Evolutionary conservation across 495 filamentous ascomycete genomes (phyloP).

Genomic region (Aspergillus indologenus): DNA sequence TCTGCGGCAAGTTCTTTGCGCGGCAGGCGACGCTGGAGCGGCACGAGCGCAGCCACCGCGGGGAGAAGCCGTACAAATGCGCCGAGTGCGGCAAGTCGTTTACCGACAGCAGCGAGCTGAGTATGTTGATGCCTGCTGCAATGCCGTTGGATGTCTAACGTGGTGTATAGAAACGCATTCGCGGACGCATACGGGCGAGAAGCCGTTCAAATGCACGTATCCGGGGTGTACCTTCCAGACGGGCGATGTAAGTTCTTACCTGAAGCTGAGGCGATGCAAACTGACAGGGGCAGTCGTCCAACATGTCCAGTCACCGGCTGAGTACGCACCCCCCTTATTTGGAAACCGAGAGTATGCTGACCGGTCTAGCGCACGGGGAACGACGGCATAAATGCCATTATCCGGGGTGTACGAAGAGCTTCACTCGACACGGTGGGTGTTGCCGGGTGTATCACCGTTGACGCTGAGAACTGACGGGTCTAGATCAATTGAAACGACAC

Average conservation of each 20-base stretch:
- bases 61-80: constrained; percentile 50
- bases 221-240: constrained; percentile 49
- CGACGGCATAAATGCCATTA: constrained; percentile 44
- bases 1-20: constrained; percentile 48
- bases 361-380: constrained; percentile 40
- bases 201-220: constrained; percentile 49
- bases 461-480: constrained; percentile 4
- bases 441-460: too few species aligned
- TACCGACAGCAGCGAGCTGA: constrained; percentile 49
- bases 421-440: constrained; percentile 45
- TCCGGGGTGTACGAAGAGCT: constrained; percentile 46
- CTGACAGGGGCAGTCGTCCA: constrained; percentile 37
- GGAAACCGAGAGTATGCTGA: constrained; percentile 16
- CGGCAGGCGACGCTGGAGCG: constrained; percentile 47
- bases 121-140: constrained; percentile 25
- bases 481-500: constrained; percentile 49
- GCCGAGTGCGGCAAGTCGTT: constrained; percentile 44
- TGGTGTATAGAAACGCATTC: constrained; percentile 45
- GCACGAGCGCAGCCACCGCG: constrained; percentile 53
- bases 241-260: constrained; percentile 35
- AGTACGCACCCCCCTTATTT: constrained; percentile 26
- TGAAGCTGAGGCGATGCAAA: neutral
- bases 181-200: constrained; percentile 50
- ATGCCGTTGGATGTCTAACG: constrained; percentile 15
- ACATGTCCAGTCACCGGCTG: constrained; percentile 49